Percentiles rank a stretch among this genome's conserved stretches.
phyloP scores from a whole-genome alignment of 2,329 filamentous ascomycete genomes.

The Trichophyton simii region DNA sequence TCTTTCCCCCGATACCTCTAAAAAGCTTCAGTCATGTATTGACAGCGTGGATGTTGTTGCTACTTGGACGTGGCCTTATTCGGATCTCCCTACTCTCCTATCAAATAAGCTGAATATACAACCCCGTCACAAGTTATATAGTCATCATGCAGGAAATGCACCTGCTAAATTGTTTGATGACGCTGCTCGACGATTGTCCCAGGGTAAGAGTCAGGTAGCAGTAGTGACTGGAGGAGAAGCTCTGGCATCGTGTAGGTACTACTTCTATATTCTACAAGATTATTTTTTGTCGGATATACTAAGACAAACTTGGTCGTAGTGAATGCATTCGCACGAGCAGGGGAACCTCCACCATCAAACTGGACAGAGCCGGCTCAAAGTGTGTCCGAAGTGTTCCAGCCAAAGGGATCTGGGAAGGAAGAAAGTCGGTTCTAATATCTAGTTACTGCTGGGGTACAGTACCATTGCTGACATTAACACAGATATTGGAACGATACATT shows the following conservation, averaged over 20 bases:
- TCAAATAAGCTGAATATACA: slow-evolving; percentile 38
- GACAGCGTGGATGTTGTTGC: slow-evolving; percentile 49
- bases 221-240: slow-evolving; percentile 54
- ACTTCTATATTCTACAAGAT: neutral
- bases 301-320: slow-evolving; percentile 26
- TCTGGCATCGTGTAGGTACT: slow-evolving; percentile 40
- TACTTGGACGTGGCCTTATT: slow-evolving; percentile 56
- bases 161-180: slow-evolving; percentile 52
- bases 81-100: slow-evolving; percentile 45
- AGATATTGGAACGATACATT: slow-evolving; percentile 47
- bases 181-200: slow-evolving; percentile 45
- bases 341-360: slow-evolving; percentile 45
- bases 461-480: neutral
- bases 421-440: slow-evolving; percentile 24
- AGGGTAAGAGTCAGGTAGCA: slow-evolving; percentile 43
- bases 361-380: slow-evolving; percentile 43
- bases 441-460: neutral
- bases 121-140: slow-evolving; percentile 39
- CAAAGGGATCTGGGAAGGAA: slow-evolving; percentile 36
- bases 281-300: slow-evolving; percentile 3
- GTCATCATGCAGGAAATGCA: slow-evolving; percentile 51
- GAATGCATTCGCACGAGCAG: slow-evolving; percentile 40
- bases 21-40: slow-evolving; percentile 35
- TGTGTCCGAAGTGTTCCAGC: slow-evolving; percentile 39
- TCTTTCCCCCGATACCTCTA: slow-evolving; percentile 18